These are phyloP conservation scores for Dianthus caryophyllus DNA, from an alignment of 148 eudicot species.

Conservation along the genomic window DNA sequence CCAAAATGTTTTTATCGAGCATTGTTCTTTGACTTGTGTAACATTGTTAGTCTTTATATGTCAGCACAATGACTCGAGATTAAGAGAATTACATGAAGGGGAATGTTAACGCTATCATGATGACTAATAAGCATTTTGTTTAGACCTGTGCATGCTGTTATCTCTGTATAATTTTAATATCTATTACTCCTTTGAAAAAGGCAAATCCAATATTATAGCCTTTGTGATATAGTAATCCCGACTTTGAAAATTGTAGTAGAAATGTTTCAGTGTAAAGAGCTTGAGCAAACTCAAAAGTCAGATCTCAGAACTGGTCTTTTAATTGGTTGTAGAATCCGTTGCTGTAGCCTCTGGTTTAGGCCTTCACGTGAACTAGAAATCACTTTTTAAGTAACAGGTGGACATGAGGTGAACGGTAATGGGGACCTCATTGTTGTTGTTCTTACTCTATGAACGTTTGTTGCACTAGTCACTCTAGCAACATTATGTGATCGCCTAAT, in stretches of 20 bases:
- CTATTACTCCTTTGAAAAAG: background rate
- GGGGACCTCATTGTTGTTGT: background rate
- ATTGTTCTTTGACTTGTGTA: background rate
- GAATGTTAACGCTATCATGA: background rate
- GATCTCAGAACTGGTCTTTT: background rate
- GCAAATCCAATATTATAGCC: background rate
- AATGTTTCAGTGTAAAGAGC: background rate
- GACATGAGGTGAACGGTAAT: no score
- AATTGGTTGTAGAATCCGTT: background rate
- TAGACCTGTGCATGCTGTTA: background rate
- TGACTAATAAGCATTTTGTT: background rate
- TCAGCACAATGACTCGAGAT: background rate
- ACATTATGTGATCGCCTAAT: slow-evolving; percentile 5
- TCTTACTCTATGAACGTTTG: background rate
- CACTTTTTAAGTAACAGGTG: no score
- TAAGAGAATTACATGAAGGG: background rate
- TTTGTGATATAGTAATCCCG: no score
- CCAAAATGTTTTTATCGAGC: background rate
- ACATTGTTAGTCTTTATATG: background rate
- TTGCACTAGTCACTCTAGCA: slow-evolving; percentile 12
- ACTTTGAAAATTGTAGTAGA: background rate
- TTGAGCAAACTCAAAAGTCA: background rate
- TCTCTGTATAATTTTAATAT: background rate
- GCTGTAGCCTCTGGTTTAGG: background rate
- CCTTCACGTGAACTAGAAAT: background rate